phyloP scores from a whole-genome alignment of 176 grass and related monocot species.

The Pontederia crassipes region DNA sequence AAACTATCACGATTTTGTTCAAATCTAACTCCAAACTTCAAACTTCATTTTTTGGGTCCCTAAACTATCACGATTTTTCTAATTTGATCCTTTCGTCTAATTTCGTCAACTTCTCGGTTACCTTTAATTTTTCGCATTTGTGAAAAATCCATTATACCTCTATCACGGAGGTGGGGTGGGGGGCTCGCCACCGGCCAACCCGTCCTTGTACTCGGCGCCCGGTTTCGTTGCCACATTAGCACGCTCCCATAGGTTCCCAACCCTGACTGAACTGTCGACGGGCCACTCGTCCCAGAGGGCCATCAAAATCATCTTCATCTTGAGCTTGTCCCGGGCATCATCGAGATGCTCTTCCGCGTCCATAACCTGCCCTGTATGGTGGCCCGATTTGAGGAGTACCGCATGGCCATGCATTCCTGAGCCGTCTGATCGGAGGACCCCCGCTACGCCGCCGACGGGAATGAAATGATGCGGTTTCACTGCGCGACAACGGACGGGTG shows the following conservation, averaged over 20 bases:
- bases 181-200: conserved; percentile 9
- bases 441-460: conserved; percentile 71
- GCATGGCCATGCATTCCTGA: conserved; percentile 35
- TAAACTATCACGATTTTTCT: no score
- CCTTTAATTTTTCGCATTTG: no score
- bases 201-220: conserved; percentile 25
- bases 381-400: conserved; percentile 82
- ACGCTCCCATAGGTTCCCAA: conserved; percentile 24
- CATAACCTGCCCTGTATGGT: conserved; percentile 62
- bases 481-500: conserved; percentile 13
- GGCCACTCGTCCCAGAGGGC: conserved; percentile 80
- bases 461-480: conserved; percentile 90
- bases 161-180: no score
- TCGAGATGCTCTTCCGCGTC: conserved; percentile 94
- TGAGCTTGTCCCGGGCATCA: conserved; percentile 63
- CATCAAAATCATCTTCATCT: conserved; percentile 86
- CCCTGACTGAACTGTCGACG: conserved; percentile 62
- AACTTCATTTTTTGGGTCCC: no score
- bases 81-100: no score
- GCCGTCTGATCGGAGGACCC: conserved; percentile 28
- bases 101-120: no score
- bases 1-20: no score
- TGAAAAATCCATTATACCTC: no score
- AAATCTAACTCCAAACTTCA: no score
- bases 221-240: conserved; percentile 17